phyloP scores from a whole-genome alignment of 2,329 filamentous ascomycete species.

The Botryotinia narcissicola region DNA sequence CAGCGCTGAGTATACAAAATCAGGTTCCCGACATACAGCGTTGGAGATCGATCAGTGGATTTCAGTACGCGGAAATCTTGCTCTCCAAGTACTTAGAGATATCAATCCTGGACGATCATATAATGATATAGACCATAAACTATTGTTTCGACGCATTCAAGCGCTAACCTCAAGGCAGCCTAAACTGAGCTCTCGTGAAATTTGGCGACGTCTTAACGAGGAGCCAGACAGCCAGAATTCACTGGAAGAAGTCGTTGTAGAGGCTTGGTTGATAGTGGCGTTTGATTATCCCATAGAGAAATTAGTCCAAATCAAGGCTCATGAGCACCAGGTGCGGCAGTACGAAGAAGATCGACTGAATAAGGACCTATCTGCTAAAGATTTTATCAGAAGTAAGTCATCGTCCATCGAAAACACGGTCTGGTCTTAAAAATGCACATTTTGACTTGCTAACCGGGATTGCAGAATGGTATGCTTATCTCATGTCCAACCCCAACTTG shows the following conservation, averaged over 20 bases:
- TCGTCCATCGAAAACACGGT: neutral
- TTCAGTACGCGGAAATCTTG: neutral
- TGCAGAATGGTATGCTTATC: neutral
- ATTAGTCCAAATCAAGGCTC: neutral
- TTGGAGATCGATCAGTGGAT: neutral
- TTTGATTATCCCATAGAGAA: neutral
- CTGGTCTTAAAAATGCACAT: neutral
- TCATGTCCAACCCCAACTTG: neutral
- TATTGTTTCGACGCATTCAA: neutral
- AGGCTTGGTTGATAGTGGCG: neutral
- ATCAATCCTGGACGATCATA: neutral
- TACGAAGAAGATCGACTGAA: neutral
- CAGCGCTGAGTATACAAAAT: neutral
- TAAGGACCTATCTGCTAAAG: neutral
- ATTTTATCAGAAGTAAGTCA: neutral
- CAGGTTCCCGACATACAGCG: neutral
- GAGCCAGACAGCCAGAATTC: neutral
- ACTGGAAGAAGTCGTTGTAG: neutral
- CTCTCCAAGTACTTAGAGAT: neutral
- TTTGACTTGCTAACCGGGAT: neutral
- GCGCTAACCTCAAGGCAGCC: neutral
- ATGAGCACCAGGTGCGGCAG: neutral
- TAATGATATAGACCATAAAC: neutral
- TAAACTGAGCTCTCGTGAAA: neutral
- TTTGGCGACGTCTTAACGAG: neutral